Base-by-base conservation (phyloP, 116 monocot species). In the Papilionanthe hybrid region DNA sequence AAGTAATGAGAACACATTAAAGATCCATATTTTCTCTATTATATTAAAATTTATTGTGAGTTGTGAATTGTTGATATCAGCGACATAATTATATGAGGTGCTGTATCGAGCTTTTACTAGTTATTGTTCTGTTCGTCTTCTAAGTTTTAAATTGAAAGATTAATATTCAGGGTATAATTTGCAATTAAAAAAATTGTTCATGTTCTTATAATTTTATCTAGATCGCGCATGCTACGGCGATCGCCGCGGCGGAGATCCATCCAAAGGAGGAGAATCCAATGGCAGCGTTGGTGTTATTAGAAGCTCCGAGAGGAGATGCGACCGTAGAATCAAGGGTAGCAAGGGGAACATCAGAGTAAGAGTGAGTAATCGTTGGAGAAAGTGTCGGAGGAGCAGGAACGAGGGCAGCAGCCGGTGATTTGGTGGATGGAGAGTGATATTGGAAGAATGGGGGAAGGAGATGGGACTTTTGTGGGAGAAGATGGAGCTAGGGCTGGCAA, bases 201-300 rank as follows among this genome's bases (percentile, higher is more conserved):
- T n/a, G n/a, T n/a, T n/a, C n/a, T n/a, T n/a, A n/a, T n/a, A n/a
- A n/a, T n/a, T n/a, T n/a, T 42, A 84, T 84, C 50, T 84, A 84
- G 79, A 84, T 73, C n/a, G 65, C 84, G 79, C 66, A 75, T 49
- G 60, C 55, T 18, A 67, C 75, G 37, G 75, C 79, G 22, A 55
- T 37, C 19, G 65, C 74, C n/a, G 23, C 84, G 23, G 79, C 84
- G 45, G 32, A 73, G 50, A 75, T 42, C 84, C 84, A 79, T 10
- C 75, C 63, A 32, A 23, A 41, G 79, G 79, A 42, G 22, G 9
- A 19, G 47, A 58, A 27, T 0, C 28, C 15, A 7, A 27, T 30
- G 25, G 78, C 77, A 2, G 79, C 30, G 72, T 47, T 37, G n/a
- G n/a, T n/a, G 72, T 9, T 57, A 41, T 25, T 22, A 28, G 69